Base-by-base conservation (phyloP, 306 rosid species). In the Casuarina equisetifolia region DNA sequence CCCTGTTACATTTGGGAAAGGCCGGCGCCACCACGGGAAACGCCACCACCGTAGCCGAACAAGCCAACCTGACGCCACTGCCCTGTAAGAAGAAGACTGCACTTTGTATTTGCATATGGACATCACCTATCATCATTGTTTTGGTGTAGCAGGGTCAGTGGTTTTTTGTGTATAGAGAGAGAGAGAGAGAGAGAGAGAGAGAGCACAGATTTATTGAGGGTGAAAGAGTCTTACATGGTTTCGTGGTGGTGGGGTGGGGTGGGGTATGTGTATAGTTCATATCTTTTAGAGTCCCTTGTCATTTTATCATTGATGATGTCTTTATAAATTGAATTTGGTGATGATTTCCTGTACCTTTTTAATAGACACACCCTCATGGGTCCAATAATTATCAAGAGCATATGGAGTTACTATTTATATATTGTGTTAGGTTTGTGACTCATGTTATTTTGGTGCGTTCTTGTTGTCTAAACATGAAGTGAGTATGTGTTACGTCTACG, bases 191-290 rank as follows among this genome's bases (percentile, higher is more conserved):
- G 69, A 57, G 72, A 3, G 73, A 16, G 32, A 61, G 68, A 45
- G 48, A 76, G 76, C 76, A 82, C 61, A 88, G 76, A 79, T 82
- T 86, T 85, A 67, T 66, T 75, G 84, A 70, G 79, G 83, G 85
- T 84, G 85, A 73, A 71, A 78, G 67, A 71, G 80, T 80, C 80
- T 80, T 83, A 76, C 83, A 82, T 88, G 87, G 74, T 86, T 78
- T 50, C 5, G 58, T 72, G 76, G n/a, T 73, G 76, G 80, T 71
- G 79, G 79, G 87, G 86, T 71, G 79, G 79, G 87, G 86, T 25
- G 32, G 79, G 87, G 89, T 86, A 79, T 89, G 92, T 91, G 91
- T 89, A 91, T 89, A 91, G 92, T 85, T 88, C 90, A 82, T 76
- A 83, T 77, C 84, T 63, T 79, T 53, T 83, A 82, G 79, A 25